Base-by-base conservation (phyloP, 768 basidiomycete genomes). In the Mycena latifolia region DNA sequence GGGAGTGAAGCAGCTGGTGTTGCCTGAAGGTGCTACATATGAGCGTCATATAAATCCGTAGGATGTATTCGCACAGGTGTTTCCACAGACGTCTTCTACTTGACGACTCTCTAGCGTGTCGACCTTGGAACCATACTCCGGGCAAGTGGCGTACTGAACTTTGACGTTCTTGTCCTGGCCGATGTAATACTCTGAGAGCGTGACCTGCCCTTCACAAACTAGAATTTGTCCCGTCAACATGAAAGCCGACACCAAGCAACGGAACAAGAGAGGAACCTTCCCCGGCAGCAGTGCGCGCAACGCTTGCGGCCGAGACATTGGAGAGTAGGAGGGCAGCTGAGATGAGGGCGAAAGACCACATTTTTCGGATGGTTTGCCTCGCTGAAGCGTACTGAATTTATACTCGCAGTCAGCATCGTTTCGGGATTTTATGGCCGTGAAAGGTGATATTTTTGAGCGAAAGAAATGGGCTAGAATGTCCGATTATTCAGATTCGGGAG, bases 1-100 rank as follows among this genome's bases (percentile, higher is more conserved):
- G 3, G 82, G 81, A 12, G 70, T 62, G 77, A 84, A 86, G 77
- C 83, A 86, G 72, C 82, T 81, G 8, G 79, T 82, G 63, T 65
- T 73, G 66, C 82, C 82, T 81, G 56, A 18, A 46, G 27, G 14
- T 35, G 33, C 14, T n/a, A 33, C 31, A 10, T 37, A 33, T 57
- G 24, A 20, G 5, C 18, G 29, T 31, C 24, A 27, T 17, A 18
- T 65, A 55, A n/a, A 17, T 8, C 28, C 12, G 0, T 17, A 22
- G n/a, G 20, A 11, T n/a, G 33, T 43, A 27, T 10, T 12, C 45
- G 63, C 78, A 84, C 85, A 86, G 20, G 63, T 62, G 8, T 77
- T 75, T 14, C 80, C 81, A 66, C 85, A 86, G 14, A 84, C 79
- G 63, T 84, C 79, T 4, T 77, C 71, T 35, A 64, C 64, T 67